Evolutionary conservation across 2,329 filamentous ascomycete species (phyloP).

Genomic region (Phyllosticta paracitricarpa): DNA sequence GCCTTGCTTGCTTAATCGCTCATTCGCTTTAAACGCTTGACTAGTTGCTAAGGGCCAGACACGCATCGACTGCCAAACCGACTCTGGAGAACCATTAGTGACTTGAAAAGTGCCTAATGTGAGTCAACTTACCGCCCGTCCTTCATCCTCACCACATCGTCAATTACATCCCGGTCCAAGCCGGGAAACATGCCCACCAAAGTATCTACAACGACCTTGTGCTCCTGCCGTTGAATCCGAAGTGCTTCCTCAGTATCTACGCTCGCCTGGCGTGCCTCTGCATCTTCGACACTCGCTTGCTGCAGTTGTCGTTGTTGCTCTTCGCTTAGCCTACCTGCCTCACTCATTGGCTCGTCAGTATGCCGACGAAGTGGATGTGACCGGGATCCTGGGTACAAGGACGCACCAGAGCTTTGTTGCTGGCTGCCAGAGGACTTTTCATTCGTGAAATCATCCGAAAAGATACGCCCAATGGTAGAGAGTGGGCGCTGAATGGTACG

Average conservation of each 20-base stretch:
- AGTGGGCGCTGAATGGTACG: conserved; percentile 86
- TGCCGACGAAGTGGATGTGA: not conserved
- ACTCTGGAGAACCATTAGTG: conserved; percentile 22
- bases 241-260: conserved; percentile 83
- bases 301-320: conserved; percentile 17
- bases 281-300: conserved; percentile 62
- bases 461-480: conserved; percentile 87
- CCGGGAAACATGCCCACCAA: conserved; percentile 95
- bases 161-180: conserved; percentile 86
- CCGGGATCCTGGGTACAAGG: not conserved
- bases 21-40: not conserved
- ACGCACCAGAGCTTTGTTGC: not conserved
- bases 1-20: not conserved
- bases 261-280: conserved; percentile 80
- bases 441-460: conserved; percentile 56
- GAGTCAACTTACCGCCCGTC: conserved; percentile 65
- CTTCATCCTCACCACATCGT: conserved; percentile 92
- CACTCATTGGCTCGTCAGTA: not conserved
- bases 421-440: conserved; percentile 10
- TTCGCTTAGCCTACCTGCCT: conserved; percentile 12
- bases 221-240: conserved; percentile 71
- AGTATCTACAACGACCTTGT: conserved; percentile 86
- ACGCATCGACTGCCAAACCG: conserved; percentile 39
- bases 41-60: conserved; percentile 32
- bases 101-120: not conserved